Evolutionary conservation across 495 filamentous ascomycete genomes (phyloP).

Genomic region (Hypoxylon trugodes): DNA sequence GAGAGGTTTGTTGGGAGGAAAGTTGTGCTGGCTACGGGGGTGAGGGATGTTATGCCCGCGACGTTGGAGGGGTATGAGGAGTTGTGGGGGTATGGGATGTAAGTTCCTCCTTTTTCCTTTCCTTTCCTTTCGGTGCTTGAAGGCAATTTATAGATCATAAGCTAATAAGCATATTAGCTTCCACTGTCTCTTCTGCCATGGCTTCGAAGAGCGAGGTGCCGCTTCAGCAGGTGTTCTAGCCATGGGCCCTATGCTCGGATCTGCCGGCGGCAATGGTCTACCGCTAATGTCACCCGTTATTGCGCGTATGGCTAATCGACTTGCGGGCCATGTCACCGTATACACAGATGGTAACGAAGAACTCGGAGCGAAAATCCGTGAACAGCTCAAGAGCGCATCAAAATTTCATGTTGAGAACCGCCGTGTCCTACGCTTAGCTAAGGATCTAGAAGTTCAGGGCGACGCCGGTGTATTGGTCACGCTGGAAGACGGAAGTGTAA

Average conservation of each 20-base stretch:
- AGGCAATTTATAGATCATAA: not conserved
- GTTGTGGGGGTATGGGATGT: conserved; percentile 55
- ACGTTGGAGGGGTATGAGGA: conserved; percentile 47
- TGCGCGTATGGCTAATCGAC: conserved; percentile 31
- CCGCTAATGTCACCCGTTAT: conserved; percentile 30
- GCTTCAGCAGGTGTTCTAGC: conserved; percentile 41
- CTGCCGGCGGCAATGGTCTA: not conserved
- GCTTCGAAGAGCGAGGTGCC: conserved; percentile 42
- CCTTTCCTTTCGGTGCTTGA: not conserved
- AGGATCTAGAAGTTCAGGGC: conserved; percentile 29
- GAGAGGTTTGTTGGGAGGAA: conserved; percentile 53
- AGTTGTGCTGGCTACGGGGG: conserved; percentile 59
- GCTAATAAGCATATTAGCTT: conserved; percentile 22
- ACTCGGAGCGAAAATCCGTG: conserved; percentile 21
- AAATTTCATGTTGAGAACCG: conserved; percentile 38
- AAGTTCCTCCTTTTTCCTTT: conserved; percentile 23
- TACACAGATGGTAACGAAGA: conserved; percentile 40
- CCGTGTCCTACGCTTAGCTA: conserved; percentile 23
- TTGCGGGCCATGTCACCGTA: conserved; percentile 30
- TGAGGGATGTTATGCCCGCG: conserved; percentile 49
- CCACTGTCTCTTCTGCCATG: conserved; percentile 47
- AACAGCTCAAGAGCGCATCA: conserved; percentile 12
- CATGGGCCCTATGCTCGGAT: conserved; percentile 22
- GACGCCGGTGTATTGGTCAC: conserved; percentile 34
- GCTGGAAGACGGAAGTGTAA: conserved; percentile 36